Conservation (phyloP, 257 asterid species). For the Solanum clarkiae region DNA sequence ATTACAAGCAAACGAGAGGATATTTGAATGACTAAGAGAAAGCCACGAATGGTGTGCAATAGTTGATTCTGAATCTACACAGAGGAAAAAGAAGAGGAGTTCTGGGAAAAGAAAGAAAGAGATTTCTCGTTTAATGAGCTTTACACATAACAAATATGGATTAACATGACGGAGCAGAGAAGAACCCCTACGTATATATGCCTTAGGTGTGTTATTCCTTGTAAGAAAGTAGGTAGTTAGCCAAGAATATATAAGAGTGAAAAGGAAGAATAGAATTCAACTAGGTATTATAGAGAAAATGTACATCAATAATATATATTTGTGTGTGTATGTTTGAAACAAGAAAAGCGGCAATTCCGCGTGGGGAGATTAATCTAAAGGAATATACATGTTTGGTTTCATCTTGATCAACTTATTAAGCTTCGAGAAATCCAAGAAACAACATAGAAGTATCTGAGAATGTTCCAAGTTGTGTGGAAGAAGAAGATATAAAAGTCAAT, state of each 20-base stretch:
- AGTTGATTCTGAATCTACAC: too few relatives aligned
- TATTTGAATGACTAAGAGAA: too few relatives aligned
- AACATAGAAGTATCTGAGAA: not conserved
- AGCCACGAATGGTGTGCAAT: too few relatives aligned
- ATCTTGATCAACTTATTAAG: not conserved
- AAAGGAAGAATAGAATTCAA: not conserved
- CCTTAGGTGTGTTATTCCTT: too few relatives aligned
- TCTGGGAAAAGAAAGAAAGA: too few relatives aligned
- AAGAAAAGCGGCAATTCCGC: not conserved
- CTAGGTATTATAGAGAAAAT: not conserved
- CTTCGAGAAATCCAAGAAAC: not conserved
- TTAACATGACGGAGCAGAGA: too few relatives aligned
- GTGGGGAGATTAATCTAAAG: not conserved
- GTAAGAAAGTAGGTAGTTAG: too few relatives aligned
- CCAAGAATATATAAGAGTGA: not conserved
- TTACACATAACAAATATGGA: too few relatives aligned
- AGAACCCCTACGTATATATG: too few relatives aligned
- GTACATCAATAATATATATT: too few relatives aligned
- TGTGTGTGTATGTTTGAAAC: not conserved
- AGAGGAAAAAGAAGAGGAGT: too few relatives aligned
- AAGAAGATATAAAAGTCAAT: not conserved
- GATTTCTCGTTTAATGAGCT: too few relatives aligned
- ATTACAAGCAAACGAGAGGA: not conserved
- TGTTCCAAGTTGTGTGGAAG: not conserved
- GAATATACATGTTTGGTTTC: not conserved